Evolutionary conservation across 2,329 filamentous ascomycete species (phyloP).

Genomic region (Pseudogymnoascus sp.): DNA sequence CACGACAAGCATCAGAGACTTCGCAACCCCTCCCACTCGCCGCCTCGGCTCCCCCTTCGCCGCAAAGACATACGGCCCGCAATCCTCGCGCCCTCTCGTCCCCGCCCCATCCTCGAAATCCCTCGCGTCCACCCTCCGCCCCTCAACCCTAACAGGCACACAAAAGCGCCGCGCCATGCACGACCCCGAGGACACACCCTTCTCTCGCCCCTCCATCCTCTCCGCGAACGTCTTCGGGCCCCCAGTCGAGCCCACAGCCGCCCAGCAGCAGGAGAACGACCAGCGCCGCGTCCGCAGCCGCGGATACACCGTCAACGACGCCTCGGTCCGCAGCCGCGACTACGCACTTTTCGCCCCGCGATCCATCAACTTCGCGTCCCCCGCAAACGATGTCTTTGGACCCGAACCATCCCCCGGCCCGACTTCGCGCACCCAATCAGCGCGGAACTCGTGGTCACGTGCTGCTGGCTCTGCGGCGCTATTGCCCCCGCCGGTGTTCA

Average conservation of each 20-base stretch:
- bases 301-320: constrained; percentile 19
- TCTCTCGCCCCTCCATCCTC: constrained; percentile 23
- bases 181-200: constrained; percentile 21
- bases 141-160: constrained; percentile 21
- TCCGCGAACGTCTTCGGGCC: constrained; percentile 26
- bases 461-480: neutral
- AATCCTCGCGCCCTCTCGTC: constrained; percentile 37
- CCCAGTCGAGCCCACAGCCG: constrained; percentile 9
- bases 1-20: constrained; percentile 19
- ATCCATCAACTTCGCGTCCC: neutral
- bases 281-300: constrained; percentile 25
- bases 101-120: constrained; percentile 1
- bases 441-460: neutral
- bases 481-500: neutral
- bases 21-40: constrained; percentile 22
- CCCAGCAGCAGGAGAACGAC: constrained; percentile 3
- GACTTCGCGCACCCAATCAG: neutral
- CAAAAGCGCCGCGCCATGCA: constrained; percentile 26
- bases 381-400: neutral
- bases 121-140: constrained; percentile 24
- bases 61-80: constrained; percentile 54
- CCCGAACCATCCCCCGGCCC: neutral
- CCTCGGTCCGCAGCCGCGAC: neutral
- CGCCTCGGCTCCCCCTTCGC: constrained; percentile 48
- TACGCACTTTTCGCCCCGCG: neutral